These are phyloP conservation scores for Fusarium sp. DNA, from an alignment of 2,329 filamentous ascomycete genomes.

Conservation along the genomic window DNA sequence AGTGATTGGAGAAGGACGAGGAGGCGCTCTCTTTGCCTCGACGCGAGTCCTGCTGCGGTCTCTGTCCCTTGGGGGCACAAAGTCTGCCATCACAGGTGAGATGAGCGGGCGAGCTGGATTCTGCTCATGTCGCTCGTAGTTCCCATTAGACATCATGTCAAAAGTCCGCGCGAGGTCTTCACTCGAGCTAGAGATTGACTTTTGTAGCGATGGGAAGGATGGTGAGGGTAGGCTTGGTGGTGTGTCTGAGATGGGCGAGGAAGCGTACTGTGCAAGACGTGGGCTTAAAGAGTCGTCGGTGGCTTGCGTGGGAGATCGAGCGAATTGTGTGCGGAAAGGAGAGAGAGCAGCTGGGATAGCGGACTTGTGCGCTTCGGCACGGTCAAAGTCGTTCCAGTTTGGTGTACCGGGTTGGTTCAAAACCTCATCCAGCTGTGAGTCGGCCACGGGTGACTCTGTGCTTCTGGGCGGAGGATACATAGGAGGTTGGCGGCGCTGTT, in stretches of 20 bases:
- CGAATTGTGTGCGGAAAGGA: slow-evolving; percentile 33
- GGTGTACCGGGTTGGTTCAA: slow-evolving; percentile 29
- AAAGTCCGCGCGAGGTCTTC: slow-evolving; percentile 46
- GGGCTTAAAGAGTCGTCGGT: slow-evolving; percentile 11
- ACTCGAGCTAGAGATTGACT: slow-evolving; percentile 47
- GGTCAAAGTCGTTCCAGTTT: slow-evolving; percentile 44
- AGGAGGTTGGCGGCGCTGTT: slow-evolving; percentile 35
- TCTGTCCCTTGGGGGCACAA: slow-evolving; percentile 31
- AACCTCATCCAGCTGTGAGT: background rate
- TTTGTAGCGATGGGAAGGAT: slow-evolving; percentile 48
- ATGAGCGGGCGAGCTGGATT: slow-evolving; percentile 39
- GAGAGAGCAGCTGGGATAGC: slow-evolving; percentile 50
- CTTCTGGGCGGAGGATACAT: slow-evolving; percentile 34
- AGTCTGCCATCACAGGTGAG: slow-evolving; percentile 45
- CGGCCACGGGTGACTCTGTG: slow-evolving; percentile 1
- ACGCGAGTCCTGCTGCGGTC: slow-evolving; percentile 37
- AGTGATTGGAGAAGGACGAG: slow-evolving; percentile 44
- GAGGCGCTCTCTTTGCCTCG: slow-evolving; percentile 47
- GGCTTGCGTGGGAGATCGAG: slow-evolving; percentile 21
- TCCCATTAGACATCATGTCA: slow-evolving; percentile 39
- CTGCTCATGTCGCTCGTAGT: background rate
- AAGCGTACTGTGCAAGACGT: slow-evolving; percentile 35
- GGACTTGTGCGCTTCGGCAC: slow-evolving; percentile 44
- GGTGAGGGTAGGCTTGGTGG: slow-evolving; percentile 50
- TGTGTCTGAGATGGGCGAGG: slow-evolving; percentile 43